Base-by-base conservation (phyloP, 257 asterid genomes). In the Plantago ovata region DNA sequence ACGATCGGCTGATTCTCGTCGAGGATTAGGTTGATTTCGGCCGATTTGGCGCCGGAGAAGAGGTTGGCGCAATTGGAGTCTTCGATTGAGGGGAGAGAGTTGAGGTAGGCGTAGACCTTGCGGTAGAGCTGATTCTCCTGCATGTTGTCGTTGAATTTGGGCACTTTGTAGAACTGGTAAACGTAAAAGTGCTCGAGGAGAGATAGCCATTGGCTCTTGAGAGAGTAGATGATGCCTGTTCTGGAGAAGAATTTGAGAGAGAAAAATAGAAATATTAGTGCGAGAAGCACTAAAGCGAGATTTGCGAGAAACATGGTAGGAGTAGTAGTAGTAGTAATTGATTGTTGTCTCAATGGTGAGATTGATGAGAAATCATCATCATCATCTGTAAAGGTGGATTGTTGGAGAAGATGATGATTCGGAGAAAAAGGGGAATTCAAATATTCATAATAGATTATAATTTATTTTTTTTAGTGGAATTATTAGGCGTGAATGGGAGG, bases 31-130 rank as follows among this genome's bases (percentile, higher is more conserved):
- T 70, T 80, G 69, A 91, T 91, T 38, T 91, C 98, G 19, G 82
- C 61, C 24, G 87, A 60, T 60, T 87, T 83, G 1, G 70, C 40
- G 39, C 94, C 79, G 22, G 96, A 74, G 53, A 91, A 72, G 21
- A 91, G 94, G 76, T 85, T 91, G 14, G 86, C 85, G 80, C 68
- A 87, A 72, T 85, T 96, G 50, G 95, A 83, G 50, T 87, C 94
- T 40, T 87, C 95, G 11, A 85, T 75, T 22, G 73, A 68, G 0
- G 95, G 92, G 18, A 83, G 78, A 11, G 98, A 87, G 72, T 80
- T 87, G 14, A 85, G 86, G 75, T 91, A 91, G 58, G 85, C 53
- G 44, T 63, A 63, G 19, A 87, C 89, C 77, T 74, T 81, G 11
- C 82, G 48, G 53, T 76, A 83, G 24, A 91, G 69, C 42, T 85